Percentiles rank a stretch among this genome's conserved stretches.
These are phyloP conservation scores for Apiotrichum mycotoxinovorans DNA, from an alignment of 1,284 basidiomycete species.

Conservation along the genomic window DNA sequence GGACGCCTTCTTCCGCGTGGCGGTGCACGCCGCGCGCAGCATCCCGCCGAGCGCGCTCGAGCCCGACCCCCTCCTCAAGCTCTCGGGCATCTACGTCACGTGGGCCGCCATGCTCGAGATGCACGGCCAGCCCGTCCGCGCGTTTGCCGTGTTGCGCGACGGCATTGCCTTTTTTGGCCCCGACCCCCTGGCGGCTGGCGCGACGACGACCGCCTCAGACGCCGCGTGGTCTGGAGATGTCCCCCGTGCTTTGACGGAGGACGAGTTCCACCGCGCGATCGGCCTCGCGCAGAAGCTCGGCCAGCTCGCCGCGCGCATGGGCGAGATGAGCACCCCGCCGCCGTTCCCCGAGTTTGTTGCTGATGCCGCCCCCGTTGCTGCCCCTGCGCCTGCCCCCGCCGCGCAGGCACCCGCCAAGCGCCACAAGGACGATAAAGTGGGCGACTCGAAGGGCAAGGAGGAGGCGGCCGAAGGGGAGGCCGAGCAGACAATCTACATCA, in stretches of 20 bases:
- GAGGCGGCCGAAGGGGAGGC: not conserved
- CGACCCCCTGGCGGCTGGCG: slow-evolving; percentile 22
- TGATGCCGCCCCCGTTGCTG: not conserved
- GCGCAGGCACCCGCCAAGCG: no score
- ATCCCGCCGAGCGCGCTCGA: slow-evolving; percentile 31
- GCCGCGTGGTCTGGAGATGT: slow-evolving; percentile 10
- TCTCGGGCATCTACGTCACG: slow-evolving; percentile 47
- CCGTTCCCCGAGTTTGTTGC: slow-evolving; percentile 6
- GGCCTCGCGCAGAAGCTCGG: slow-evolving; percentile 38
- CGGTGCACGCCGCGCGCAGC: slow-evolving; percentile 30
- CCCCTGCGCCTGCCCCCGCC: not conserved
- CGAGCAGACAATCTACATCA: not conserved
- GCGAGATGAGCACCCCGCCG: slow-evolving; percentile 8
- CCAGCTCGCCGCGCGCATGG: slow-evolving; percentile 20
- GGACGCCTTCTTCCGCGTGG: slow-evolving; percentile 42
- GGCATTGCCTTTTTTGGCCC: slow-evolving; percentile 36
- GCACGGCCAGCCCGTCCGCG: slow-evolving; percentile 31
- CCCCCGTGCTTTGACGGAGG: slow-evolving; percentile 18
- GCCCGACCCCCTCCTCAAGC: slow-evolving; percentile 44
- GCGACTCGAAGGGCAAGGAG: not conserved
- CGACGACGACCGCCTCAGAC: not conserved
- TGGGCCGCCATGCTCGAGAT: slow-evolving; percentile 41
- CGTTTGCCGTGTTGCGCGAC: slow-evolving; percentile 34
- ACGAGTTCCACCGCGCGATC: slow-evolving; percentile 43
- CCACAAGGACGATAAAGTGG: not conserved